Percentiles rank a stretch among this genome's conserved stretches.
Conservation (phyloP, 106 monocot genomes). For the Dactylorhiza incarnata region DNA sequence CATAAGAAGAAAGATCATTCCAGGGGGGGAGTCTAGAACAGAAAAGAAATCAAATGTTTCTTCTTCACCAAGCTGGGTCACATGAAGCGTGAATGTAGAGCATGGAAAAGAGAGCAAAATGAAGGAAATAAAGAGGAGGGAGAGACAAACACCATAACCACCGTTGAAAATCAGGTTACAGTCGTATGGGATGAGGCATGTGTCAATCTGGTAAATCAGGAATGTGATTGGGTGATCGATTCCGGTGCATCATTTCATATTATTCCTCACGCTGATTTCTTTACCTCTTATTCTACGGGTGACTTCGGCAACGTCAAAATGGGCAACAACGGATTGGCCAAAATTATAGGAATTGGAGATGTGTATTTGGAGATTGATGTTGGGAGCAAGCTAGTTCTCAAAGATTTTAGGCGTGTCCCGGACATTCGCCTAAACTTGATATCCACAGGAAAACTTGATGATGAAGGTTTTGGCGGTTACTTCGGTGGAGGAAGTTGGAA, state of each 20-base stretch:
- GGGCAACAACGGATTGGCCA: not conserved
- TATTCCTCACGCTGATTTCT: not conserved
- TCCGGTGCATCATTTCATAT: not conserved
- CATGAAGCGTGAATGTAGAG: too few relatives aligned
- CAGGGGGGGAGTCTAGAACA: too few relatives aligned
- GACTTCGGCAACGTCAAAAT: not conserved
- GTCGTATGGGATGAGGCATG: not conserved
- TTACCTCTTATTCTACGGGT: not conserved
- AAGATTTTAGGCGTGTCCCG: not conserved
- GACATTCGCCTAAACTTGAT: not conserved
- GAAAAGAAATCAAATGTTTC: not conserved
- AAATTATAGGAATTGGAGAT: slow-evolving; percentile 2
- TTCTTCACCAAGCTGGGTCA: too few relatives aligned
- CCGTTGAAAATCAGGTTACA: not conserved
- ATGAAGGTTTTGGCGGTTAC: not conserved
- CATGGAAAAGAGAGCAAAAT: not conserved
- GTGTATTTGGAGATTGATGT: not conserved
- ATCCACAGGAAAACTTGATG: not conserved
- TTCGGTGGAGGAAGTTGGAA: slow-evolving; percentile 1
- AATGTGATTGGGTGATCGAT: too few relatives aligned
- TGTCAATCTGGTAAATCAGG: not conserved
- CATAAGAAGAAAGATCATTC: too few relatives aligned
- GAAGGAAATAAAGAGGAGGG: not conserved
- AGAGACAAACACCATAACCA: not conserved
- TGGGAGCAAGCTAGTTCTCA: not conserved